Evolutionary conservation across 108 stramenopile species (phyloP).

Genomic region (Nitzschia sp.): DNA sequence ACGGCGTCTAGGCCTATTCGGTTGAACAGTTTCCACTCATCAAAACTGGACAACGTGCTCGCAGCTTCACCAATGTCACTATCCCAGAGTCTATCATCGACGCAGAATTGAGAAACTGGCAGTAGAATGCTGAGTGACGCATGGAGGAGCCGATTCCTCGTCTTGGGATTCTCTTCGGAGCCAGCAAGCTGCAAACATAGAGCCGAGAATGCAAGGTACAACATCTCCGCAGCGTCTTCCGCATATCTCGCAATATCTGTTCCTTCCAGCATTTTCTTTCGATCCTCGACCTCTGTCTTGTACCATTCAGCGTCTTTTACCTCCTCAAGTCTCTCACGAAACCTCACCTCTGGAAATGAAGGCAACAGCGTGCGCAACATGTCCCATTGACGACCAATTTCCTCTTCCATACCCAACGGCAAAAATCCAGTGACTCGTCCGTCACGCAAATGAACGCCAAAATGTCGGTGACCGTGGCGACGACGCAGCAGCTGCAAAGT

Average conservation of each 20-base stretch:
- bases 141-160: conserved; percentile 36
- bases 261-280: conserved; percentile 29
- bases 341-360: conserved; percentile 43
- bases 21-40: conserved; percentile 31
- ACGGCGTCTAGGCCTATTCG: conserved; percentile 3
- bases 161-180: conserved; percentile 27
- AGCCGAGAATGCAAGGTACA: conserved; percentile 61
- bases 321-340: conserved; percentile 30
- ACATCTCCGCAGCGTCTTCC: conserved; percentile 58
- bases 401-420: conserved; percentile 15
- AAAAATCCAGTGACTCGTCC: conserved; percentile 52
- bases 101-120: conserved; percentile 65
- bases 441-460: conserved; percentile 64
- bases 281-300: conserved; percentile 31
- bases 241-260: conserved; percentile 50
- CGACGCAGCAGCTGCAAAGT: conserved; percentile 50
- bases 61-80: conserved; percentile 59
- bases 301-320: conserved; percentile 58
- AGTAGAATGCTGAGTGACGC: conserved; percentile 65
- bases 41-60: conserved; percentile 26
- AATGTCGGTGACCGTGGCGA: conserved; percentile 47
- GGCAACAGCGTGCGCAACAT: conserved; percentile 41
- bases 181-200: conserved; percentile 53
- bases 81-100: conserved; percentile 64
- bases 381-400: conserved; percentile 60